A percentile compares a stretch with the other conserved stretches of the same genome.
Evolutionary conservation across 371 early-diverging fungal species (phyloP).

Genomic region (Amoeboaphelidium protococcarum): DNA sequence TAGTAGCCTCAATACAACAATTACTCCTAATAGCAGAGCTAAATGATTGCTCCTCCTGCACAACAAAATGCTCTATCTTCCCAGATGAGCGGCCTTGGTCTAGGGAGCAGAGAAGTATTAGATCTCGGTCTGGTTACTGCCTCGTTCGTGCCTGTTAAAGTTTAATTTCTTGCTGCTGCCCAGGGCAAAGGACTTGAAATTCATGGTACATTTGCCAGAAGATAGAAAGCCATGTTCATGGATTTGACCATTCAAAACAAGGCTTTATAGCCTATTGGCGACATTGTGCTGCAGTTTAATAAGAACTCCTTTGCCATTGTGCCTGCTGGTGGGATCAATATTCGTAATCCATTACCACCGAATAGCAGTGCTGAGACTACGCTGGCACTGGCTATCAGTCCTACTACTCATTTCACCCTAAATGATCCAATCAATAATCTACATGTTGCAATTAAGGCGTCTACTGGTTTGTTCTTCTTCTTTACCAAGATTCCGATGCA

Average conservation of each 20-base stretch:
- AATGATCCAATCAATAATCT: background rate
- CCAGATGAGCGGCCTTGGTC: no score
- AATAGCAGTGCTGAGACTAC: background rate
- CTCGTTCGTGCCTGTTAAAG: background rate
- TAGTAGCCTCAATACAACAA: no score
- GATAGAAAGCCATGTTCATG: slow-evolving; percentile 8
- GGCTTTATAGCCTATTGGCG: background rate
- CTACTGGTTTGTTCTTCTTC: background rate
- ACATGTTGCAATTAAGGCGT: background rate
- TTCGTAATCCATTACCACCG: background rate
- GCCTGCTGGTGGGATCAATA: background rate
- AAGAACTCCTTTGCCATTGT: background rate
- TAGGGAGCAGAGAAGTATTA: no score
- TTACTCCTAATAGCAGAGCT: no score
- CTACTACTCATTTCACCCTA: background rate
- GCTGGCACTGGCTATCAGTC: background rate
- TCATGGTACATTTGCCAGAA: slow-evolving; percentile 15
- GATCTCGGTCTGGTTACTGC: no score
- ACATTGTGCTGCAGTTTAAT: slow-evolving; percentile 1
- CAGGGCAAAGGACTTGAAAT: slow-evolving; percentile 19
- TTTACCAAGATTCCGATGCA: background rate
- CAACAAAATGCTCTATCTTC: no score
- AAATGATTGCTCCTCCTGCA: no score
- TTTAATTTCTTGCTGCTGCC: slow-evolving; percentile 7
- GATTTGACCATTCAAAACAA: background rate